These are phyloP conservation scores for Paraurostyla sp. DNA, from an alignment of 73 alveolate species.

Conservation along the genomic window DNA sequence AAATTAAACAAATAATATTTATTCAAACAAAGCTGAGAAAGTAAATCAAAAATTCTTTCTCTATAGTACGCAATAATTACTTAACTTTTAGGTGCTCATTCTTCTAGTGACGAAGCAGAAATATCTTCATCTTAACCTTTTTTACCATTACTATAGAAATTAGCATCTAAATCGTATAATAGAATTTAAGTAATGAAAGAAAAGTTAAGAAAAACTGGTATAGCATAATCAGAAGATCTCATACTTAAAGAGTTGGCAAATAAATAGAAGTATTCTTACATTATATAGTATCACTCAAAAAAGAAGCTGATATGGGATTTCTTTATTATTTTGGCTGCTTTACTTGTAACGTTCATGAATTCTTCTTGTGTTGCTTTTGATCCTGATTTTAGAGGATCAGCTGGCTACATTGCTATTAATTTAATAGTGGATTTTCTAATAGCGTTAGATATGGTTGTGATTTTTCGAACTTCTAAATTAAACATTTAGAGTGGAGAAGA, in stretches of 20 bases:
- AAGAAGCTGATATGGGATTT: neutral
- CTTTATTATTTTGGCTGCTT: neutral
- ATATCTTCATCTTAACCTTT: neutral
- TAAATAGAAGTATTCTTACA: neutral
- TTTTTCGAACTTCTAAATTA: neutral
- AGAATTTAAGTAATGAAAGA: neutral
- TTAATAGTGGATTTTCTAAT: neutral
- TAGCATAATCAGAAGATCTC: neutral
- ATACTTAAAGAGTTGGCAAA: neutral
- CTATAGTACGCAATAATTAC: neutral
- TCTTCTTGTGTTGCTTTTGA: neutral
- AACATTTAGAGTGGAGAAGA: neutral
- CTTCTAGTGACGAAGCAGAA: conserved; percentile 6
- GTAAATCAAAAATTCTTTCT: neutral
- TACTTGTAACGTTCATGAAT: neutral
- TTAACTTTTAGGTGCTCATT: neutral
- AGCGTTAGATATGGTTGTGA: neutral
- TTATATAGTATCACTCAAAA: neutral
- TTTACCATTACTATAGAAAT: neutral
- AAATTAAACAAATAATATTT: too few species aligned
- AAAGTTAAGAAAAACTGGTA: neutral
- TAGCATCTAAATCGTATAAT: neutral
- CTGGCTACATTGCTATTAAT: neutral
- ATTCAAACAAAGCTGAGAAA: neutral
- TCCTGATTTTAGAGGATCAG: neutral